These are phyloP conservation scores for Saccharum officinarum DNA, from an alignment of 176 grass and related monocot genomes.

Conservation along the genomic window DNA sequence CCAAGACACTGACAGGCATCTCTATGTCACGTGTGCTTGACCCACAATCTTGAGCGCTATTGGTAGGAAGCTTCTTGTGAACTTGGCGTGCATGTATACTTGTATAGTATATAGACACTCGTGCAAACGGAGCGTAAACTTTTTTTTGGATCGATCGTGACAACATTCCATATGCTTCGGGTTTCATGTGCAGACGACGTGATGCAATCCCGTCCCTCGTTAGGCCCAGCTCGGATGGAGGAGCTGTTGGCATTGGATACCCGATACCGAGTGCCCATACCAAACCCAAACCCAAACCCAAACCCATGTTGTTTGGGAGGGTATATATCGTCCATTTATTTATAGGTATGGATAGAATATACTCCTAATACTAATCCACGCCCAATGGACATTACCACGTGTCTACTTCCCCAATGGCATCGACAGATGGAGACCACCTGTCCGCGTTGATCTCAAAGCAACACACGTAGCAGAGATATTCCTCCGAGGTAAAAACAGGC, in stretches of 20 bases:
- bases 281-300: too few relatives aligned
- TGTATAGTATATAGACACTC: not conserved
- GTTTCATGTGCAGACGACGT: not conserved
- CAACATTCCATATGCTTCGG: not conserved
- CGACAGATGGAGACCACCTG: too few relatives aligned
- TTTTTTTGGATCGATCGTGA: not conserved
- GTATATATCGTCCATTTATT: too few relatives aligned
- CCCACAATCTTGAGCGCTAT: not conserved
- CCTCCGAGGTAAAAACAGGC: not conserved
- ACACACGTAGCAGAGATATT: not conserved
- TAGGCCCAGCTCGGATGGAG: too few relatives aligned
- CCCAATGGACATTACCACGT: too few relatives aligned
- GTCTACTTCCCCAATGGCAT: too few relatives aligned
- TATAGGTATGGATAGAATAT: too few relatives aligned
- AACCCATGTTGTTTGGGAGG: too few relatives aligned
- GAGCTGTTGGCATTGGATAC: too few relatives aligned
- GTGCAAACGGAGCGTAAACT: not conserved
- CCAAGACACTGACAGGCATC: not conserved
- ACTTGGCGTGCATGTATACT: not conserved
- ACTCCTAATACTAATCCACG: too few relatives aligned
- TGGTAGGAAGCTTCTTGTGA: slow-evolving; percentile 7
- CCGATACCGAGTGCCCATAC: too few relatives aligned
- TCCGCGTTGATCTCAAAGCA: too few relatives aligned
- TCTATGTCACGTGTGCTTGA: slow-evolving; percentile 4
- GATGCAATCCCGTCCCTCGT: not conserved